These are phyloP conservation scores for Acacia melanoxylon DNA, from an alignment of 306 rosid species.

Conservation along the genomic window DNA sequence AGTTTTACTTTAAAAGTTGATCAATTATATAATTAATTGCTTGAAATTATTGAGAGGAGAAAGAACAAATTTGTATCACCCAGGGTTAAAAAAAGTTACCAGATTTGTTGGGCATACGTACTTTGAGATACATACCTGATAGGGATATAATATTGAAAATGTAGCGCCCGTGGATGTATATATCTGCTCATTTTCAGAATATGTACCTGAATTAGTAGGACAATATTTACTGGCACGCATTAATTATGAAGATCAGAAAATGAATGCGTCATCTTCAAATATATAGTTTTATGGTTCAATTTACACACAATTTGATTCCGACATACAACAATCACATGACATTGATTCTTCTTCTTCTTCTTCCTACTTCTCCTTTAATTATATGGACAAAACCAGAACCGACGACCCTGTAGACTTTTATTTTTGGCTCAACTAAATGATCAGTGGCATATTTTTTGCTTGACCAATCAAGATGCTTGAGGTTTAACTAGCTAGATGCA, in stretches of 20 bases:
- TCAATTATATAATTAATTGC: background rate
- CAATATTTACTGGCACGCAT: slow-evolving; percentile 32
- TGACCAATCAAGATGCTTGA: background rate
- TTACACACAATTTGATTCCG: slow-evolving; percentile 25
- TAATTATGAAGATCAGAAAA: slow-evolving; percentile 26
- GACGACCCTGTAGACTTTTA: background rate
- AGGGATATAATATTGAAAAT: background rate
- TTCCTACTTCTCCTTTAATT: background rate
- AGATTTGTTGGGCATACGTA: background rate
- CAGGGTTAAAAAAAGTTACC: background rate
- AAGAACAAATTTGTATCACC: background rate
- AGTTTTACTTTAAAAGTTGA: background rate
- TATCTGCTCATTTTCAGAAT: slow-evolving; percentile 30
- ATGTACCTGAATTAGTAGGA: slow-evolving; percentile 34
- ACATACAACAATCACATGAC: slow-evolving; percentile 16
- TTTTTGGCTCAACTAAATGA: background rate
- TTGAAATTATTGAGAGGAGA: background rate
- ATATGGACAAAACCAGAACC: background rate
- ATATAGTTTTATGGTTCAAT: slow-evolving; percentile 23
- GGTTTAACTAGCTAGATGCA: background rate
- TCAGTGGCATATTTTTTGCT: background rate
- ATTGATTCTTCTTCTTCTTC: background rate
- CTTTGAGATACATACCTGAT: background rate
- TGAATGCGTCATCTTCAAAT: slow-evolving; percentile 33
- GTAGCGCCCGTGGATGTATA: slow-evolving; percentile 24